Base-by-base conservation (phyloP, 129 eudicot genomes). In the Saussurea involucrata region DNA sequence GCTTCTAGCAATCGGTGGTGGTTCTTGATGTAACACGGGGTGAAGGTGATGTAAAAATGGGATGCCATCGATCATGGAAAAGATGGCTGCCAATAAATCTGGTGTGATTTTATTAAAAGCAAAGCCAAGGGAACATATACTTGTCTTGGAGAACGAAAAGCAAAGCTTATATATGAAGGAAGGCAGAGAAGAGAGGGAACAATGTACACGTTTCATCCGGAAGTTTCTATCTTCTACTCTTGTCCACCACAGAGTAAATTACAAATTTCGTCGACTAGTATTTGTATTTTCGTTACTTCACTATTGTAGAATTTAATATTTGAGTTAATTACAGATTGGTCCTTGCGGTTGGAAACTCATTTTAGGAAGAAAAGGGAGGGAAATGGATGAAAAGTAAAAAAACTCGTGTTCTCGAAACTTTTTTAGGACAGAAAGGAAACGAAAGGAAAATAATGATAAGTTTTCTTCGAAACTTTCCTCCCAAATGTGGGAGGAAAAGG, bases 51-150 rank as follows among this genome's bases (percentile, higher is more conserved):
- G 80, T 74, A 27, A 6, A 74, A 37, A 24, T 60, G 75, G 25
- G 84, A 74, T 46, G 84, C 75, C 84, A 80, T 80, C 27, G 40
- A 34, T n/a, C n/a, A n/a, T n/a, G n/a, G n/a, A n/a, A n/a, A n/a
- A n/a, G n/a, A n/a, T n/a, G n/a, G n/a, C n/a, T n/a, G n/a, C n/a
- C 15, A 24, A 61, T 32, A 7, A 58, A 18, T 18, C 15, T 6
- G 21, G 58, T 49, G 6, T 13, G 21, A 15, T 17, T 49, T 49
- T 49, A 49, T n/a, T n/a, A 49, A 21, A 3, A 53, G 61, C 3
- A 4, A n/a, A 44, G 18, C 1, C 1, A 58, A 31, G 18, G 61
- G 32, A 64, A 37, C 4, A 15, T 36, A 79, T 57, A 53, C 74
- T 49, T 80, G 66, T 73, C 64, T 80, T 73, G 79, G 18, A 74